Evolutionary conservation across 768 basidiomycete genomes (phyloP).

Genomic region (Cystobasidium ongulense): DNA sequence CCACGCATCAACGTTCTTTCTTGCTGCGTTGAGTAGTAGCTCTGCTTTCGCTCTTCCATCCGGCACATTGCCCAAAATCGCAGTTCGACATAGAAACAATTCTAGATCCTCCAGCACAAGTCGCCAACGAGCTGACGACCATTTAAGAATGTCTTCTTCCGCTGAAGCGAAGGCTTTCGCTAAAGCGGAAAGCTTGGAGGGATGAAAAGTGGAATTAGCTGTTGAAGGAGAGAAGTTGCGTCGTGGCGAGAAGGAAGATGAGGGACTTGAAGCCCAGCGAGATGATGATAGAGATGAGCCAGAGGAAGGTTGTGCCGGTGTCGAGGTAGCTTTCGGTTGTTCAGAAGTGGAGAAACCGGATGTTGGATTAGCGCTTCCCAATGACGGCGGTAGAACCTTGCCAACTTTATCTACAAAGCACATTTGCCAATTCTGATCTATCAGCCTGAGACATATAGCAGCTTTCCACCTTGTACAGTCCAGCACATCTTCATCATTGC

Average conservation of each 20-base stretch:
- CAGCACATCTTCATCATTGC: background rate
- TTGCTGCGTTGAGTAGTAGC: background rate
- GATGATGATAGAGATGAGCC: background rate
- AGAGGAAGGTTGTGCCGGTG: background rate
- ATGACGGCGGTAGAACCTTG: background rate
- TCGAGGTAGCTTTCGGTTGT: background rate
- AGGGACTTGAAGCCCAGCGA: slow-evolving; percentile 10
- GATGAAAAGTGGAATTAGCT: background rate
- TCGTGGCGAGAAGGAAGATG: background rate
- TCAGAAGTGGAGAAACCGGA: background rate
- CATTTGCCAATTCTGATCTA: slow-evolving; percentile 16
- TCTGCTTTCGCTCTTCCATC: background rate
- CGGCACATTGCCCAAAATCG: background rate
- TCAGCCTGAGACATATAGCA: background rate
- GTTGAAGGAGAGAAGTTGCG: background rate
- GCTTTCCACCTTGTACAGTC: slow-evolving; percentile 22
- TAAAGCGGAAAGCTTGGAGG: background rate
- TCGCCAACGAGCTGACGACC: slow-evolving; percentile 12
- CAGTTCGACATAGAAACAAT: background rate
- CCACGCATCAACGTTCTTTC: slow-evolving; percentile 8
- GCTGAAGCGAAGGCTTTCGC: background rate
- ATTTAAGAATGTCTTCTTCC: background rate
- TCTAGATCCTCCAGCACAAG: slow-evolving; percentile 12
- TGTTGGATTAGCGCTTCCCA: background rate
- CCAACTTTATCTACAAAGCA: background rate